A percentile compares a stretch with the other conserved stretches of the same genome.
phyloP scores from a whole-genome alignment of 805 yeast genomes.

The Cyberlindnera saturnus region DNA sequence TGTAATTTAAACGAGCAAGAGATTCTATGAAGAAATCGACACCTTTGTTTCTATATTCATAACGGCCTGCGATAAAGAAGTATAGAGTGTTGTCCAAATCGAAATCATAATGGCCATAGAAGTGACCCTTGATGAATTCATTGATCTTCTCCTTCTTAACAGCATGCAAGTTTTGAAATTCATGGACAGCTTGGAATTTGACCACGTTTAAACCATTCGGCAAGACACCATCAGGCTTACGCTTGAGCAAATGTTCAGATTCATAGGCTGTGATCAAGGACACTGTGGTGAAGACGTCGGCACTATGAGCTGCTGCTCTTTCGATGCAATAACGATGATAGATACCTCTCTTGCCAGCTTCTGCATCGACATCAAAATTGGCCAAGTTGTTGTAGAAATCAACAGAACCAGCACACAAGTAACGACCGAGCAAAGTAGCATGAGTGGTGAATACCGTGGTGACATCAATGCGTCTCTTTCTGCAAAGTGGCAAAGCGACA shows the following conservation, averaged over 20 bases:
- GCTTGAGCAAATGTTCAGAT: slow-evolving; percentile 83
- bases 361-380: slow-evolving; percentile 90
- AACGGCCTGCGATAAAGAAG: slow-evolving; percentile 95
- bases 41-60: slow-evolving; percentile 95
- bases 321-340: slow-evolving; percentile 96
- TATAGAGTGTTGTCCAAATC: slow-evolving; percentile 90
- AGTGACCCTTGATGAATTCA: slow-evolving; percentile 94
- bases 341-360: slow-evolving; percentile 96
- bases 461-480: slow-evolving; percentile 86
- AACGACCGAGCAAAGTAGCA: slow-evolving; percentile 92
- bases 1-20: slow-evolving; percentile 85
- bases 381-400: slow-evolving; percentile 92
- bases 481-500: slow-evolving; percentile 85
- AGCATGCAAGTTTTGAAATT: slow-evolving; percentile 95
- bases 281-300: slow-evolving; percentile 96
- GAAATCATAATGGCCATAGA: slow-evolving; percentile 94
- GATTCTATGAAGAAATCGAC: slow-evolving; percentile 93
- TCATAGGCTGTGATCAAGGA: slow-evolving; percentile 97
- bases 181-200: slow-evolving; percentile 96
- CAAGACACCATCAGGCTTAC: slow-evolving; percentile 96
- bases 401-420: slow-evolving; percentile 92
- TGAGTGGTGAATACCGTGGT: slow-evolving; percentile 96
- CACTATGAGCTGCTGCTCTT: slow-evolving; percentile 91
- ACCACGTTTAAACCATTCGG: slow-evolving; percentile 96
- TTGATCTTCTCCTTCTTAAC: slow-evolving; percentile 84